Evolutionary conservation across 257 asterid species (phyloP), one percentile per base, ranked within the genome.

Genomic region (Lycium ferocissimum): DNA sequence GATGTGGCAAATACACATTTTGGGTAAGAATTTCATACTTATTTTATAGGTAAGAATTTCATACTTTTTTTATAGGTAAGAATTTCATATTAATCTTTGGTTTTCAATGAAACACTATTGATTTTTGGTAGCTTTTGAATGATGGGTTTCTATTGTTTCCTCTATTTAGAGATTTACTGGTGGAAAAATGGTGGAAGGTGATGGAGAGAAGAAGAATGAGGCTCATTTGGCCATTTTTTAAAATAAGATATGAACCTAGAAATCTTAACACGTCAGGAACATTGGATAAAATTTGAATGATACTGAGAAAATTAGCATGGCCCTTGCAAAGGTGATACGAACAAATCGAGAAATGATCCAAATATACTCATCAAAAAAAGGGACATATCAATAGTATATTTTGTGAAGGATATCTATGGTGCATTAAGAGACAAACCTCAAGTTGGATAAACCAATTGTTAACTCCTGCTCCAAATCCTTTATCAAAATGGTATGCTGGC

Each of bases 391-490:
- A 40, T 40, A 40, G 45, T 40, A 40, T 40, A 40, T 40, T 5
- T 40, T 5, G 4, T 22, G 10, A 9, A 37, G 67, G 58, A 38
- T 40, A 40, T 18, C n/a, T 35, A 43, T 17, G n/a, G 2, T n/a
- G 33, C 22, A 47, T 5, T 45, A 56, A 22, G 79, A 40, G 18
- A 63, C 76, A 2, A 69, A 83, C 85, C 85, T 83, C 85, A 69
- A 83, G 63, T 51, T 83, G 85, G 80, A 83, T 69, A 51, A 83
- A 54, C 85, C 85, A 83, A 18, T 83, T 83, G 80, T 83, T 83
- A 54, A 53, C 63, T 5, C 85, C 85, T 35, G 35, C 57, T 69
- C 85, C 85, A 37, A 75, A 83, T 83, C 85, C 85, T 67, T 43
- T 15, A 59, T 83, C 85, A 66, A 83, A 66, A 83, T 83, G 85